Conservation (phyloP, 176 grass and related monocot genomes). For the Bothriochloa decipiens region DNA sequence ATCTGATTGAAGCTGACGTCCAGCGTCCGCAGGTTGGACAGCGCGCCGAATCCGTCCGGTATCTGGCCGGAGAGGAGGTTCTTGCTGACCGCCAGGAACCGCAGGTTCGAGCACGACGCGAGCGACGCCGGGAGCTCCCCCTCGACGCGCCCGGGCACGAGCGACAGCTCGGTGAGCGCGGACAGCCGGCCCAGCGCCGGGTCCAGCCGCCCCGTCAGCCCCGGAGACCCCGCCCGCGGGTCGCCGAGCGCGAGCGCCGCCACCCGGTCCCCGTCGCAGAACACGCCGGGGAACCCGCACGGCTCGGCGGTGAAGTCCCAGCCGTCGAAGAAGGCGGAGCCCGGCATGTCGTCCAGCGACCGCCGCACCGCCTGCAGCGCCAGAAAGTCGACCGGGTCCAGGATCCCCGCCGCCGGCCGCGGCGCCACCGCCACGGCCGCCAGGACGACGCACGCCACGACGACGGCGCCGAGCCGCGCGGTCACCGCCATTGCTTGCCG, state of each 20-base stretch:
- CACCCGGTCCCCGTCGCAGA: slow-evolving; percentile 67
- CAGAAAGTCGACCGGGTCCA: slow-evolving; percentile 85
- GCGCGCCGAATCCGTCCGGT: slow-evolving; percentile 54
- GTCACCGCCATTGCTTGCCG: background rate
- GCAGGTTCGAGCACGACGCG: slow-evolving; percentile 55
- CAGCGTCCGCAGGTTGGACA: slow-evolving; percentile 78
- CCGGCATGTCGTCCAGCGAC: slow-evolving; percentile 88
- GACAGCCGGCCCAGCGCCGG: slow-evolving; percentile 59
- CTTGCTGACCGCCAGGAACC: slow-evolving; percentile 92
- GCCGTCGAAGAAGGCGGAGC: slow-evolving; percentile 70
- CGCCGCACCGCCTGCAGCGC: slow-evolving; percentile 82
- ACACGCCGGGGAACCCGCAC: slow-evolving; percentile 82
- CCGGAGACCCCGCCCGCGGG: slow-evolving; percentile 82
- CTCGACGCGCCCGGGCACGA: slow-evolving; percentile 79
- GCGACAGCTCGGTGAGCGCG: slow-evolving; percentile 79
- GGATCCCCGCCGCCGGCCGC: slow-evolving; percentile 48
- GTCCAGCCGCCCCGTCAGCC: slow-evolving; percentile 72
- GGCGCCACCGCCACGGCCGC: slow-evolving; percentile 28
- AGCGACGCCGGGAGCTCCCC: slow-evolving; percentile 63
- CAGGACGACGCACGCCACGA: slow-evolving; percentile 20
- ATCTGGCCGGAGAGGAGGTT: slow-evolving; percentile 81
- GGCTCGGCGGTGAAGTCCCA: slow-evolving; percentile 97
- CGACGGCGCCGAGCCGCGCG: slow-evolving; percentile 37
- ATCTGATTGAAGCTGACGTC: slow-evolving; percentile 97
- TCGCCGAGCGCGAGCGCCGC: slow-evolving; percentile 76